phyloP scores from a whole-genome alignment of 192 early-diverging fungal genomes.

The Lobosporangium transversale region DNA sequence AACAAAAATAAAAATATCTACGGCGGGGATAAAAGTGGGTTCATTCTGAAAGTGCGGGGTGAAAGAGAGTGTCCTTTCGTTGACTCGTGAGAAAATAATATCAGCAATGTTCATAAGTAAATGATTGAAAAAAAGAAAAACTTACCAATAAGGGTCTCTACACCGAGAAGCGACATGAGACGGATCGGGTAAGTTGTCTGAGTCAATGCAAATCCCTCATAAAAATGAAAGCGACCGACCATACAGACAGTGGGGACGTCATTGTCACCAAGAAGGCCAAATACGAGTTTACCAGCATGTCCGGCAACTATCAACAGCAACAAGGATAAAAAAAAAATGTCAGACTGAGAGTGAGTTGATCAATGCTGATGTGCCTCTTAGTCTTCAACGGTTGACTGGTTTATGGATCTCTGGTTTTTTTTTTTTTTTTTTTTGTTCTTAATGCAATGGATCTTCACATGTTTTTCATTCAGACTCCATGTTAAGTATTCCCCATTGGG shows the following conservation, averaged over 20 bases:
- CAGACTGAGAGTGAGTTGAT: too few relatives aligned
- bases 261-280: slow-evolving; percentile 80
- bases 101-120: background rate
- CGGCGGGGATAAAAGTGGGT: slow-evolving; percentile 34
- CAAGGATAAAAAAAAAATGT: background rate
- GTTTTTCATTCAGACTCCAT: too few relatives aligned
- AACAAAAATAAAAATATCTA: background rate
- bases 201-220: slow-evolving; percentile 86
- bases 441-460: too few relatives aligned
- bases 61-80: too few relatives aligned
- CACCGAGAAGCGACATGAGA: slow-evolving; percentile 85
- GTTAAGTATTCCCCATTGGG: too few relatives aligned
- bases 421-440: too few relatives aligned
- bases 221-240: slow-evolving; percentile 91
- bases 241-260: slow-evolving; percentile 77
- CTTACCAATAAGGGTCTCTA: slow-evolving; percentile 73
- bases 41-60: slow-evolving; percentile 7
- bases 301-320: slow-evolving; percentile 60
- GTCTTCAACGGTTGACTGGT: too few relatives aligned
- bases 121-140: background rate
- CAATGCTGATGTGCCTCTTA: too few relatives aligned
- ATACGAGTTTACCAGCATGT: slow-evolving; percentile 84
- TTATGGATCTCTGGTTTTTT: too few relatives aligned
- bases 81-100: background rate
- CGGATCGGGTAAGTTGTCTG: slow-evolving; percentile 88